These are phyloP conservation scores for Bullera alba DNA, from an alignment of 768 basidiomycete species.

Conservation along the genomic window DNA sequence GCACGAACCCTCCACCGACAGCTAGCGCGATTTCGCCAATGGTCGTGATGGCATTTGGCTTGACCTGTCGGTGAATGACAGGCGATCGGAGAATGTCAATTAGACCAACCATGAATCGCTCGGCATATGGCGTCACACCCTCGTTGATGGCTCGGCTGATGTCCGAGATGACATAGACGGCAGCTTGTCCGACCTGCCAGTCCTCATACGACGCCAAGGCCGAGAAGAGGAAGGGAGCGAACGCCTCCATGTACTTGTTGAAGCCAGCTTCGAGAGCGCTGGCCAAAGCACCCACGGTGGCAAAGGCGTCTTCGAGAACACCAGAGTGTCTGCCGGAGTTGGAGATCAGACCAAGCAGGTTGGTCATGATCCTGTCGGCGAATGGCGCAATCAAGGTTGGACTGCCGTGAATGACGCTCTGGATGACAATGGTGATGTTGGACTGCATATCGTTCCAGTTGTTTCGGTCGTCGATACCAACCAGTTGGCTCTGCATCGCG, in stretches of 20 bases:
- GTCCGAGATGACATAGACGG: conserved; percentile 91
- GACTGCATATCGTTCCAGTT: conserved; percentile 99
- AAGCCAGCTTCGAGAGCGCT: conserved; percentile 19
- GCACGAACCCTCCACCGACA: conserved; percentile 75
- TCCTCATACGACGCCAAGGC: conserved; percentile 91
- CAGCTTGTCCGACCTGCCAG: conserved; percentile 88
- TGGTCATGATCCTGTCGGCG: conserved; percentile 91
- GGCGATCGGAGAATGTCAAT: conserved; percentile 86
- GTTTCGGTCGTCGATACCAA: conserved; percentile 90
- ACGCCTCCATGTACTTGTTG: conserved; percentile 33
- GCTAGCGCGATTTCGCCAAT: conserved; percentile 96
- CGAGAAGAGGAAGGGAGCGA: conserved; percentile 59
- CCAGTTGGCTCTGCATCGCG: conserved; percentile 78
- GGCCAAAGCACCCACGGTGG: conserved; percentile 77
- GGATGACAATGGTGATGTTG: conserved; percentile 63
- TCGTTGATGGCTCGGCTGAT: conserved; percentile 90
- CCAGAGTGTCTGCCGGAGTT: conserved; percentile 88
- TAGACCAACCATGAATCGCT: conserved; percentile 83
- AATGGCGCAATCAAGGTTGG: conserved; percentile 74
- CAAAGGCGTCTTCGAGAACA: conserved; percentile 90
- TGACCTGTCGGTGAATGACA: conserved; percentile 84
- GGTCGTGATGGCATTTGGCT: conserved; percentile 89
- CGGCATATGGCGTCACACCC: conserved; percentile 71
- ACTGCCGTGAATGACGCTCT: conserved; percentile 82
- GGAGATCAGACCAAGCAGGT: conserved; percentile 74